Evolutionary conservation across 169 alveolate species (phyloP), one percentile per base, ranked within the genome.

Genomic region (Hammondia hammondi): DNA sequence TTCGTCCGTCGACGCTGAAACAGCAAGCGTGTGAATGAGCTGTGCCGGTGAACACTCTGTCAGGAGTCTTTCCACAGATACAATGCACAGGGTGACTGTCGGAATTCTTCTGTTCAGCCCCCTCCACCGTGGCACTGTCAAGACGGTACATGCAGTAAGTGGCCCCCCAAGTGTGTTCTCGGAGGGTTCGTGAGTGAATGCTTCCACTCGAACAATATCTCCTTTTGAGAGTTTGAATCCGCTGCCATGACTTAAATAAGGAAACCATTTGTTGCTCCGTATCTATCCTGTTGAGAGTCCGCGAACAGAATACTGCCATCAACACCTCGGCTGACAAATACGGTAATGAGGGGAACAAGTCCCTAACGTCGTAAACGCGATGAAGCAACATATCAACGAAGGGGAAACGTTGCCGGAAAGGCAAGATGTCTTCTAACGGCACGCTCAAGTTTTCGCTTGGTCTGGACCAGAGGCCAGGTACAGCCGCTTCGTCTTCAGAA

Each of bases 321-420:
- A 77, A 6, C 56, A 77, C 87, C 48, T 39, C 87, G 12, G 39
- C 87, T 3, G 87, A 32, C 39, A 77, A 14, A 32, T 29, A 77
- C 27, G 87, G 87, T 17, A 77, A 37, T 5, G 46, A 77, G 43
- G 87, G 87, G 32, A 29, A 77, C 87, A 77, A 24, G 21, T 77
- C 48, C 5, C 32, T 46, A 32, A 32, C 87, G 3, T 37, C 48
- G 48, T 29, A 77, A 43, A 77, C 87, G 45, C 87, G 87, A 32
- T 77, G 87, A 17, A 77, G 87, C 56, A 77, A 17, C 87, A 77
- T 77, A 77, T 77, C 87, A 17, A 77, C 27, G 87, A 77, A 77
- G 29, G 87, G 87, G 48, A 37, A 77, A 24, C 87, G 87, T 46
- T 77, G 87, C 48, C 87, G 87, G 87, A 77, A 77, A 39, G 24